A percentile compares a stretch with the other conserved stretches of the same genome.
Conservation (phyloP, 2,329 filamentous ascomycete genomes). For the Fusarium siculi region DNA sequence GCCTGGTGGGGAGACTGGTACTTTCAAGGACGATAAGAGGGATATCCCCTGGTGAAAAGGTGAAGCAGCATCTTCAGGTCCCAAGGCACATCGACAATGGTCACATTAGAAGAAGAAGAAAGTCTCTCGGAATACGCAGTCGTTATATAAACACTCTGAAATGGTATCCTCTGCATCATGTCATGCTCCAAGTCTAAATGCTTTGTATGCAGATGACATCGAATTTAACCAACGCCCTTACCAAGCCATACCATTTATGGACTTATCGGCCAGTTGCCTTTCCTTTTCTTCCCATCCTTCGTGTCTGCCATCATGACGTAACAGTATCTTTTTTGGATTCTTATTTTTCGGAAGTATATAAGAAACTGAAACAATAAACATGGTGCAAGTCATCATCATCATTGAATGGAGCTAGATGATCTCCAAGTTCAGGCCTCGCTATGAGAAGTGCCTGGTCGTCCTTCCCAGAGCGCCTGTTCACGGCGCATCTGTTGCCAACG, state of each 20-base stretch:
- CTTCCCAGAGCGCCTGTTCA: slow-evolving; percentile 36
- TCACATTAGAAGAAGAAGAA: not conserved
- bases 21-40: slow-evolving; percentile 12
- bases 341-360: not conserved
- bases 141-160: slow-evolving; percentile 34
- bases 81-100: not conserved
- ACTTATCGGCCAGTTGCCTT: slow-evolving; percentile 13
- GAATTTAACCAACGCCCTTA: slow-evolving; percentile 32
- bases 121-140: slow-evolving; percentile 17
- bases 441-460: slow-evolving; percentile 41
- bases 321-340: not conserved
- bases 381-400: not conserved
- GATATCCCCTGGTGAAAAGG: slow-evolving; percentile 13
- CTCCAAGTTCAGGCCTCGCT: slow-evolving; percentile 34
- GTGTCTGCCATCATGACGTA: not conserved
- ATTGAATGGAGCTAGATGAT: not conserved
- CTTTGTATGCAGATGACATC: slow-evolving; percentile 24
- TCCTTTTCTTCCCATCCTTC: slow-evolving; percentile 8
- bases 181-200: slow-evolving; percentile 28
- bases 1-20: slow-evolving; percentile 10
- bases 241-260: slow-evolving; percentile 19
- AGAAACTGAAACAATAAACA: not conserved
- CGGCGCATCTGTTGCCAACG: slow-evolving; percentile 40
- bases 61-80: no score
- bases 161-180: slow-evolving; percentile 36